These are phyloP conservation scores for Fusarium sp. DNA, from an alignment of 2,329 filamentous ascomycete species.

Conservation along the genomic window DNA sequence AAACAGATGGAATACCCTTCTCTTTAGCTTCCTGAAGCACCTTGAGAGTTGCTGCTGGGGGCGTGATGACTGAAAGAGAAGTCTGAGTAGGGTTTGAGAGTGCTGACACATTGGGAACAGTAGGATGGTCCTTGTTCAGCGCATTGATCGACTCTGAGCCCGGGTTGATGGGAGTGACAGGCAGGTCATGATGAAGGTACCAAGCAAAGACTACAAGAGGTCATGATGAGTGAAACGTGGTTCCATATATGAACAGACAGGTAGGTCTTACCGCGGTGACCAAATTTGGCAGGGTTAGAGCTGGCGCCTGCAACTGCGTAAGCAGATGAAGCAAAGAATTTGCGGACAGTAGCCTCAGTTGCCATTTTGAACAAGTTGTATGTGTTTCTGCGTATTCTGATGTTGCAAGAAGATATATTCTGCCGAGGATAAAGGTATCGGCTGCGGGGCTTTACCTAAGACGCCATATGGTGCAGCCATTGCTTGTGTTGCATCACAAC, in stretches of 20 bases:
- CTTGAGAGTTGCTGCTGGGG: slow-evolving; percentile 78
- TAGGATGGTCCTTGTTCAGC: slow-evolving; percentile 65
- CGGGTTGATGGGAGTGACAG: slow-evolving; percentile 87
- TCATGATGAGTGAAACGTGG: slow-evolving; percentile 1
- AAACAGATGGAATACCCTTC: slow-evolving; percentile 78
- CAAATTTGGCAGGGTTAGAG: slow-evolving; percentile 85
- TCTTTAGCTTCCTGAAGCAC: slow-evolving; percentile 81
- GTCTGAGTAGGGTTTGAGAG: slow-evolving; percentile 76
- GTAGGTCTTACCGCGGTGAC: slow-evolving; percentile 76
- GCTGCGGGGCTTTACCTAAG: slow-evolving; percentile 38
- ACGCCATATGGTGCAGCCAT: slow-evolving; percentile 27
- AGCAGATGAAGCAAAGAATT: slow-evolving; percentile 81
- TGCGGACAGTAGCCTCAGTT: slow-evolving; percentile 77
- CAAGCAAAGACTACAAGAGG: slow-evolving; percentile 82
- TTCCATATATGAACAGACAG: not conserved
- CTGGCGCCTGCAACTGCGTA: slow-evolving; percentile 94
- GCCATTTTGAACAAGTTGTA: slow-evolving; percentile 55
- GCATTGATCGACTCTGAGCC: slow-evolving; percentile 72
- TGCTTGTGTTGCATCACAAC: not conserved
- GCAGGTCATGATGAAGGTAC: slow-evolving; percentile 82
- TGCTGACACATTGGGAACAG: slow-evolving; percentile 72
- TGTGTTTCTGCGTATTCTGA: not conserved
- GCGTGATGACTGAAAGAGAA: slow-evolving; percentile 87
- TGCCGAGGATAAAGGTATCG: slow-evolving; percentile 27
- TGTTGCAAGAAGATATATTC: slow-evolving; percentile 5